Conservation (phyloP, 2,329 filamentous ascomycete species). For the Zalaria obscura region DNA sequence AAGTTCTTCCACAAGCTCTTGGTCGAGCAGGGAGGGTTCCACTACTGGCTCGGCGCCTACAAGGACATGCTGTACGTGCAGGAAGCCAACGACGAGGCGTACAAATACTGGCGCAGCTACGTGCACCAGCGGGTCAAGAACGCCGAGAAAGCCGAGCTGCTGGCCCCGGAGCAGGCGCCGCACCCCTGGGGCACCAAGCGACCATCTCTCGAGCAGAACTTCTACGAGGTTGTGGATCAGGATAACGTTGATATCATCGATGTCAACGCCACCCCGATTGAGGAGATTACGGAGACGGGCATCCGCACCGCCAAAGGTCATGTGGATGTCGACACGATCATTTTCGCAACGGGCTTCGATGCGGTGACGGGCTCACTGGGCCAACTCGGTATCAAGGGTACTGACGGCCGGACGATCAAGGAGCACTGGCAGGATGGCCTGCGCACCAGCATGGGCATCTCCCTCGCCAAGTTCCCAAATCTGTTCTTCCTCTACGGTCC, state of each 20-base stretch:
- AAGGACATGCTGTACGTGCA: conserved; percentile 21
- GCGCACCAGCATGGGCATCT: conserved; percentile 26
- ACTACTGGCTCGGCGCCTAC: conserved; percentile 23
- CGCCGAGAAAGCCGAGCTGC: conserved; percentile 32
- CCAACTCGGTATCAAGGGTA: conserved; percentile 20
- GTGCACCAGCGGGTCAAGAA: conserved; percentile 35
- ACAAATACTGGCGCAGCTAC: conserved; percentile 22
- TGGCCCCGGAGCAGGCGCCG: conserved; percentile 38
- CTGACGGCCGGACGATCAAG: conserved; percentile 23
- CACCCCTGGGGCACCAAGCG: conserved; percentile 36
- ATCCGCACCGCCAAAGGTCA: conserved; percentile 25
- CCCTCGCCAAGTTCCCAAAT: conserved; percentile 19
- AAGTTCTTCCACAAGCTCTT: conserved; percentile 35
- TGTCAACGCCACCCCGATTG: conserved; percentile 25
- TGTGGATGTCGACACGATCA: conserved; percentile 28
- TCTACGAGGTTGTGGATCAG: conserved; percentile 27
- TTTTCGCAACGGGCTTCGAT: conserved; percentile 32
- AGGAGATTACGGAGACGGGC: conserved; percentile 23
- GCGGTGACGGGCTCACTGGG: conserved; percentile 19
- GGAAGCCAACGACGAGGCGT: conserved; percentile 24
- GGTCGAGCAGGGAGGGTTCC: conserved; percentile 29
- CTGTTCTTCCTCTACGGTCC: conserved; percentile 27
- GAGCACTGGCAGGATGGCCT: conserved; percentile 28
- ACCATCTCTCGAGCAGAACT: conserved; percentile 29
- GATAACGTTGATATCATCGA: conserved; percentile 27